Evolutionary conservation across 495 filamentous ascomycete species (phyloP), one percentile per base, ranked within the genome.

Genomic region (Venustampulla echinocandica): DNA sequence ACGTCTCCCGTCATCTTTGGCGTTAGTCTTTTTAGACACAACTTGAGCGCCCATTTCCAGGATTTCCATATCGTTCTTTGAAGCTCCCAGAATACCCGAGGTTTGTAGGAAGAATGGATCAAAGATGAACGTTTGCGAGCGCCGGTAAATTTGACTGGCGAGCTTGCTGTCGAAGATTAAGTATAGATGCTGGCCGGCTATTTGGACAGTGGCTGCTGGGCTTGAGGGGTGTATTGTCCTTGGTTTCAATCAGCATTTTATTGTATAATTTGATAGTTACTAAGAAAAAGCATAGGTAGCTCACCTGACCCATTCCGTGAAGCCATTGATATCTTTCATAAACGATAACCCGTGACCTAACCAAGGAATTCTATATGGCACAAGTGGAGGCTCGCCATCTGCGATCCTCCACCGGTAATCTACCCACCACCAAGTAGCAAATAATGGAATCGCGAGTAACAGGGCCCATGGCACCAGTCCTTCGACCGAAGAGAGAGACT

Each of bases 261-360:
- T n/a, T n/a, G n/a, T n/a, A n/a, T n/a, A n/a, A n/a, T n/a, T n/a
- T n/a, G n/a, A n/a, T n/a, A n/a, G n/a, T n/a, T n/a, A n/a, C n/a
- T n/a, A n/a, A n/a, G n/a, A n/a, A n/a, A n/a, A n/a, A n/a, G n/a
- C n/a, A n/a, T n/a, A n/a, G n/a, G 25, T 24, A 9, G 19, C 41
- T 19, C 14, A 44, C 41, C 41, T 44, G 24, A 44, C 41, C 23
- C 24, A 44, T 19, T 30, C 41, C 3, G 27, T 21, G 13, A 44
- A 44, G 2, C 41, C 41, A 32, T 44, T 44, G 41, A 32, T 44
- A 32, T 44, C 41, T 30, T 44, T 30, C 41, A 44, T 44, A 17
- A 44, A 44, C 30, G 23, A 7, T 2, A 44, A 17, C 10, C 41
- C 41, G 14, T 44, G 41, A 13, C 41, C 41, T 25, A 44, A 20